phyloP scores from a whole-genome alignment of 1,284 basidiomycete genomes.

The Apiotrichum gamsii region DNA sequence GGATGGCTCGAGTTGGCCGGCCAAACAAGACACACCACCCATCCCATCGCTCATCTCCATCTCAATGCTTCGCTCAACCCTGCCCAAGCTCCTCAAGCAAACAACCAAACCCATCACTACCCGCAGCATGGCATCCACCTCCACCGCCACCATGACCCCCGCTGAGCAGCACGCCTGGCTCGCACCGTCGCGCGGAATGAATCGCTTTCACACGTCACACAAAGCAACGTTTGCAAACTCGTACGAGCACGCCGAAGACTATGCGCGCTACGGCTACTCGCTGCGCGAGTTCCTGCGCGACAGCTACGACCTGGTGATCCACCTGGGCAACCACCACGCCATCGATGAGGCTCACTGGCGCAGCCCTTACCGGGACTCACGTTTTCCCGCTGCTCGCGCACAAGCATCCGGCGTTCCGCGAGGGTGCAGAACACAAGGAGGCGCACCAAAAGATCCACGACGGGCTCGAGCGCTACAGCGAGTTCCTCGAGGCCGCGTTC shows the following conservation, averaged over 20 bases:
- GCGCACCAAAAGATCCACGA: slow-evolving; percentile 61
- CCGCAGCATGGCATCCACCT: too few relatives aligned
- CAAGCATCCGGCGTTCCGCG: slow-evolving; percentile 57
- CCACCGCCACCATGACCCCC: too few relatives aligned
- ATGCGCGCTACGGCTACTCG: neutral
- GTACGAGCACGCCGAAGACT: slow-evolving; percentile 8
- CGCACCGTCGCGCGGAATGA: slow-evolving; percentile 2
- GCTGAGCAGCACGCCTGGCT: slow-evolving; percentile 5
- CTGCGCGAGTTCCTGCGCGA: slow-evolving; percentile 5
- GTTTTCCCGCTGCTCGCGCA: slow-evolving; percentile 61
- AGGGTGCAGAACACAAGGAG: slow-evolving; percentile 52
- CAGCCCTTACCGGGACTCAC: too few relatives aligned
- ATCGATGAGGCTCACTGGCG: slow-evolving; percentile 54
- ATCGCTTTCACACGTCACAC: slow-evolving; percentile 10
- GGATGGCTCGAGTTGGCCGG: too few relatives aligned
- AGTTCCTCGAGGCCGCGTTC: slow-evolving; percentile 52
- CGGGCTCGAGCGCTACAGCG: slow-evolving; percentile 55
- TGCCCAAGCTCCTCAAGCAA: too few relatives aligned
- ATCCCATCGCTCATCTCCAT: too few relatives aligned
- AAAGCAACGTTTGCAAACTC: slow-evolving; percentile 6
- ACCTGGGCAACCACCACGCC: slow-evolving; percentile 61
- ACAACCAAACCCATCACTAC: too few relatives aligned
- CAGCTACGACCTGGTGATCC: slow-evolving; percentile 16
- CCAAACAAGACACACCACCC: too few relatives aligned
- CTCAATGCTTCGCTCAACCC: too few relatives aligned